Base-by-base conservation (phyloP, 345 rosid genomes). In the Eutrema japonicum region DNA sequence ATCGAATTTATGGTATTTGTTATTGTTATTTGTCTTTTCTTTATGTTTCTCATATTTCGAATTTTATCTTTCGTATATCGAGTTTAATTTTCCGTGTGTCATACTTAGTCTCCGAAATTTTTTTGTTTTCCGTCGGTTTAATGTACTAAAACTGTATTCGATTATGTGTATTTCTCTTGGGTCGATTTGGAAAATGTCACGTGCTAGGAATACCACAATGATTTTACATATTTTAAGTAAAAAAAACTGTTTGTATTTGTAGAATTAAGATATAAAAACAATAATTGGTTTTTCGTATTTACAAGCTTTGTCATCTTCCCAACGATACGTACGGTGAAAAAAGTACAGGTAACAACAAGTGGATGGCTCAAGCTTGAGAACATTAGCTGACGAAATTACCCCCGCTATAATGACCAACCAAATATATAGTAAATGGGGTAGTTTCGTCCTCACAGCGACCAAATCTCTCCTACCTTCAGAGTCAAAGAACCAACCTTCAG, bases 401-500 rank as follows among this genome's bases (percentile, higher is more conserved):
- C 66, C 41, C 38, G 22, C 5, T 9, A 9, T 74, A 11, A 12
- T 22, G 59, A 4, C 26, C 26, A 22, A 22, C 47, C 7, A 52
- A 22, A 51, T 16, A 4, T 33, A 33, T 22, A 22, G 26, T 22
- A 32, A 32, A 50, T 41, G 78, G 78, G 54, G 68, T 51, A 59
- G 26, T 74, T 42, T 66, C 68, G 73, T 74, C 68, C 12, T 50
- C 38, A 10, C 30, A 12, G 1, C 18, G 1, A 8, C 38, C 10
- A 66, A 29, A 13, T 45, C 32, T 54, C 7, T 4, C 27, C 2
- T 27, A 35, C 6, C 2, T 52, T 16, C 22, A 33, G 64, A 45
- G 76, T 72, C 64, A 72, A 72, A 64, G 33, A 53, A 7, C 43
- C 11, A 3, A 36, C 37, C 46, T 63, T 54, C 10, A 27, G 47